Evolutionary conservation across 2,329 filamentous ascomycete species (phyloP).

Genomic region (Plenodomus lindquistii): DNA sequence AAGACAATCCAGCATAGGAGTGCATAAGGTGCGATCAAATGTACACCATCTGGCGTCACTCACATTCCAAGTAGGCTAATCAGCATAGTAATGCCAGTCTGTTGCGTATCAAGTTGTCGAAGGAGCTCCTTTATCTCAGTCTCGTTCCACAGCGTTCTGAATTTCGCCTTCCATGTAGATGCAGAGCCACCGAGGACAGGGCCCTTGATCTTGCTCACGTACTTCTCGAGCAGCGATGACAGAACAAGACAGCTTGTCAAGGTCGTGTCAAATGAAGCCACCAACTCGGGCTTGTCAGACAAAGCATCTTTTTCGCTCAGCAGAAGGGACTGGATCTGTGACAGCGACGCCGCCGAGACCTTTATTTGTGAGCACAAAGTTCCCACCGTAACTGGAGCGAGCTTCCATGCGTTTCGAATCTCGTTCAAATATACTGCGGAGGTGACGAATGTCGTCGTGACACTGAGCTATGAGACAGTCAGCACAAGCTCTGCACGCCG

Average conservation of each 20-base stretch:
- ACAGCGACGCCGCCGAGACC: constrained; percentile 18
- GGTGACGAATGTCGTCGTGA: too few species aligned
- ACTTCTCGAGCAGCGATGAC: constrained; percentile 16
- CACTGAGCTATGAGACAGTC: too few species aligned
- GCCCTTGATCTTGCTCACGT: constrained; percentile 13
- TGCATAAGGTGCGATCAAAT: too few species aligned
- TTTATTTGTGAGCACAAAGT: constrained; percentile 22
- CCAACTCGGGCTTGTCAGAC: constrained; percentile 12
- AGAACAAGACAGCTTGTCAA: constrained; percentile 21
- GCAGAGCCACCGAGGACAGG: constrained; percentile 1
- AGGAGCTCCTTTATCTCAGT: constrained; percentile 19
- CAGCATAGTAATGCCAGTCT: constrained; percentile 14
- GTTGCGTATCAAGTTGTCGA: constrained; percentile 19
- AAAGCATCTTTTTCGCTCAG: constrained; percentile 11
- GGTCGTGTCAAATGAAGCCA: constrained; percentile 20
- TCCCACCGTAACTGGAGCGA: constrained; percentile 16
- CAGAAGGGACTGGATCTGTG: constrained; percentile 22
- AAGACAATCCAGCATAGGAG: too few species aligned
- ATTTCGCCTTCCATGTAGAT: constrained; percentile 15
- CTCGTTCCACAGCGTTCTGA: constrained; percentile 26
- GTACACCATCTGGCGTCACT: too few species aligned
- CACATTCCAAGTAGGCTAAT: constrained; percentile 16
- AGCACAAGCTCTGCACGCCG: too few species aligned
- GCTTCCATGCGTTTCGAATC: too few species aligned
- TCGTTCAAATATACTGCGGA: too few species aligned